Evolutionary conservation across 2,329 filamentous ascomycete species (phyloP).

Genomic region (Dothistroma pini): DNA sequence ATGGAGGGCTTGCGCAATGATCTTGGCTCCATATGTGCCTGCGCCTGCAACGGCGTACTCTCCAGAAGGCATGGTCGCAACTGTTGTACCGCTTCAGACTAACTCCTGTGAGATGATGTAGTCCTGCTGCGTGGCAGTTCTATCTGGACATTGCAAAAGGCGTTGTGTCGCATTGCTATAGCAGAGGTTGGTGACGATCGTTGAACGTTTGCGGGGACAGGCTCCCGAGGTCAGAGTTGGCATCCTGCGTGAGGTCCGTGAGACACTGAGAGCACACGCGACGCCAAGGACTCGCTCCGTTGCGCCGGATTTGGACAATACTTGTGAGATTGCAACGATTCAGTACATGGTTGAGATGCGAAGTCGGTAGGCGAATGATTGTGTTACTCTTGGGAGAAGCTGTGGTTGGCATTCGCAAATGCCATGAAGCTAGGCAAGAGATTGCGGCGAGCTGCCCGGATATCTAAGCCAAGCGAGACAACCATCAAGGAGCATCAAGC

Average conservation of each 20-base stretch:
- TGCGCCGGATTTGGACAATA: not conserved
- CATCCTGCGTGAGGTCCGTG: not conserved
- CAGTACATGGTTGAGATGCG: not conserved
- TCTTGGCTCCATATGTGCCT: conserved; percentile 38
- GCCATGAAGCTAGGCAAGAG: too few relatives aligned
- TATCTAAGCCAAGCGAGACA: too few relatives aligned
- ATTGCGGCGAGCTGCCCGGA: too few relatives aligned
- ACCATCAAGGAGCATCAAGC: too few relatives aligned
- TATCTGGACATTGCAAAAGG: not conserved
- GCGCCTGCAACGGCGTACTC: not conserved
- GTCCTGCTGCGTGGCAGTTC: not conserved
- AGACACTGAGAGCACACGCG: not conserved
- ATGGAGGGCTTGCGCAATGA: conserved; percentile 49
- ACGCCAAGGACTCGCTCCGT: not conserved
- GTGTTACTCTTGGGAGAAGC: not conserved
- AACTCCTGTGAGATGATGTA: not conserved
- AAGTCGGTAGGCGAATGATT: not conserved
- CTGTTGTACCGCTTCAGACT: not conserved
- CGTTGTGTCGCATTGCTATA: not conserved
- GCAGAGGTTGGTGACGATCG: not conserved
- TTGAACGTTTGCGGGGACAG: not conserved
- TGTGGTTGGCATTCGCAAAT: not conserved
- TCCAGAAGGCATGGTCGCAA: not conserved
- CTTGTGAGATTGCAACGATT: not conserved
- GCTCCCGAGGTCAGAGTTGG: not conserved